These are phyloP conservation scores for Trichophyton simii DNA, from an alignment of 2,329 filamentous ascomycete species.

Conservation along the genomic window DNA sequence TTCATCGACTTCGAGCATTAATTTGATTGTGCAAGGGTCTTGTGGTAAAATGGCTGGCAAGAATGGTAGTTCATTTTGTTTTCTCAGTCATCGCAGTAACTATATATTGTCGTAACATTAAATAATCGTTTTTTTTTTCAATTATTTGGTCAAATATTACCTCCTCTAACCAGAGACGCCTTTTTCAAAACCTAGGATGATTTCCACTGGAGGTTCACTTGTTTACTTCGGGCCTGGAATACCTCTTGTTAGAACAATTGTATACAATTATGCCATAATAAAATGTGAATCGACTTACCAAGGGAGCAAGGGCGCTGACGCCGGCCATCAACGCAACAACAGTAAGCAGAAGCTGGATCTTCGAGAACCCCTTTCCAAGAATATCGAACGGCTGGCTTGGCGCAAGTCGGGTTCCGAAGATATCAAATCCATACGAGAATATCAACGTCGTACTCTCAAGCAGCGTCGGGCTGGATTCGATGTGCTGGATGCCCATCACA, in stretches of 20 bases:
- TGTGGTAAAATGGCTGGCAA: background rate
- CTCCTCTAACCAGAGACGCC: background rate
- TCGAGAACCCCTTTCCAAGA: slow-evolving; percentile 85
- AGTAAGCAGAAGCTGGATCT: slow-evolving; percentile 69
- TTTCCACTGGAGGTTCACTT: slow-evolving; percentile 31
- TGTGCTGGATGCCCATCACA: slow-evolving; percentile 58
- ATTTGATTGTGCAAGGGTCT: background rate
- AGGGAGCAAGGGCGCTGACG: slow-evolving; percentile 65
- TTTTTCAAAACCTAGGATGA: background rate
- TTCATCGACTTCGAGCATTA: too few relatives aligned
- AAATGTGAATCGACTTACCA: slow-evolving; percentile 48
- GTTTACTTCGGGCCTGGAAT: slow-evolving; percentile 37
- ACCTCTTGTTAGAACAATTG: background rate
- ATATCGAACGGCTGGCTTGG: slow-evolving; percentile 88
- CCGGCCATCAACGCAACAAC: slow-evolving; percentile 67
- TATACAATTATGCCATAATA: background rate
- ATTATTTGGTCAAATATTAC: background rate
- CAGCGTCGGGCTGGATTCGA: slow-evolving; percentile 63
- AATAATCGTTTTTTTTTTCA: background rate
- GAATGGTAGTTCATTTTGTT: background rate
- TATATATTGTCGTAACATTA: background rate
- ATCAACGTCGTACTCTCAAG: slow-evolving; percentile 88
- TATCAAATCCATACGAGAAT: slow-evolving; percentile 74
- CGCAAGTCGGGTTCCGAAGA: slow-evolving; percentile 76
- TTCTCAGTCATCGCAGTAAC: background rate